Evolutionary conservation across 805 yeast genomes (phyloP), one percentile per base, ranked within the genome.

Genomic region (Kregervanrija fluxuum): DNA sequence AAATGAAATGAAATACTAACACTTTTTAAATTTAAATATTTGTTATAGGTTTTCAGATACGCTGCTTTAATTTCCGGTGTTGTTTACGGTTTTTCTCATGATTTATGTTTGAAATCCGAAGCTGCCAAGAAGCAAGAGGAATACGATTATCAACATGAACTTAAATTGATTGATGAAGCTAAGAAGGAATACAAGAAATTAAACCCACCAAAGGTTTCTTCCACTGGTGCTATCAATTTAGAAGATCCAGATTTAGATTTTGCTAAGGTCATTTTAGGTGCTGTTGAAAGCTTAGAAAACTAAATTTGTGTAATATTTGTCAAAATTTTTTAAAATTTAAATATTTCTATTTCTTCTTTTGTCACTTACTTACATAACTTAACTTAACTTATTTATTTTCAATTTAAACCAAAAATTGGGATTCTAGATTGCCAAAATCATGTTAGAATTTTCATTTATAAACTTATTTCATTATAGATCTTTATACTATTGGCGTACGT

Each of bases 201-300:
- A 59, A 61, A 70, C 55, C 66, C 69, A 45, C 69, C 73, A 49
- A 70, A 71, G 54, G 64, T 64, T 43, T 65, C 64, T 34, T 72
- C 72, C 47, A 66, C 61, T 33, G 56, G 68, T 30, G 55, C 70
- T 40, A 64, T 82, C 54, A 76, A 90, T 69, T 74, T 89, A 64
- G 91, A 87, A 59, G 95, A 89, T 68, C 93, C 95, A 54, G 84
- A 89, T 70, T 77, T 88, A 66, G 98, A 90, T 65, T 76, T 85
- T 57, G 96, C 79, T 44, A 69, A 71, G 52, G 84, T 79, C 40
- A 77, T 84, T 57, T 73, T 82, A 61, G 71, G 79, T 41, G 79
- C 83, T 56, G 74, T 84, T 53, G 82, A 77, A 55, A 28, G 42
- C 30, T 44, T 47, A 38, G 40, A 47, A 35, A 33, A 22, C 13